A percentile compares a stretch with the other conserved stretches of the same genome.
phyloP scores from a whole-genome alignment of 805 yeast genomes.

The Wickerhamomyces alni region DNA sequence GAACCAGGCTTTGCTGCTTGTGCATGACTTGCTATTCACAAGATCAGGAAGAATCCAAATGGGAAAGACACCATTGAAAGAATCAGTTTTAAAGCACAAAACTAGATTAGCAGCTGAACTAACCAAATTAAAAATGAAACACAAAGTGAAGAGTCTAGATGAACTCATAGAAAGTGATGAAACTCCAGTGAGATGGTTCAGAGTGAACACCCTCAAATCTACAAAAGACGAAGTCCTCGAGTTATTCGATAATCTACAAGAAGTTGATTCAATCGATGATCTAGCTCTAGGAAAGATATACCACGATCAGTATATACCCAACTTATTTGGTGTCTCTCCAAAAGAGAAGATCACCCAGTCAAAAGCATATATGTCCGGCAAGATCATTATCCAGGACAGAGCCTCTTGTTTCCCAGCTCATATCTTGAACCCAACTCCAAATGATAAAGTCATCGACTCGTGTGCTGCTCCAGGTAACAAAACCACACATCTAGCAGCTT shows the following conservation, averaged over 20 bases:
- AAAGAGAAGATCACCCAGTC: slow-evolving; percentile 60
- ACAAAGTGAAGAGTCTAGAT: slow-evolving; percentile 51
- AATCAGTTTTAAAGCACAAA: slow-evolving; percentile 69
- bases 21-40: slow-evolving; percentile 76
- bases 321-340: slow-evolving; percentile 80
- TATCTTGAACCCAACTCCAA: slow-evolving; percentile 59
- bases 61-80: slow-evolving; percentile 84
- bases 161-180: slow-evolving; percentile 51
- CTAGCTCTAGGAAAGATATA: slow-evolving; percentile 54
- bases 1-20: slow-evolving; percentile 54
- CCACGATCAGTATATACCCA: slow-evolving; percentile 66
- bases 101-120: slow-evolving; percentile 80
- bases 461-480: slow-evolving; percentile 99
- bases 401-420: slow-evolving; percentile 96
- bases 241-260: slow-evolving; percentile 35
- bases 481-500: slow-evolving; percentile 85
- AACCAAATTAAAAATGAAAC: slow-evolving; percentile 67
- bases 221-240: slow-evolving; percentile 25
- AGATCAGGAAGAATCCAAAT: slow-evolving; percentile 78
- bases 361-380: slow-evolving; percentile 67
- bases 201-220: slow-evolving; percentile 61
- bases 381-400: slow-evolving; percentile 87
- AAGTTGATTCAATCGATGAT: slow-evolving; percentile 40
- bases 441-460: slow-evolving; percentile 74
- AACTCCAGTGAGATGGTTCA: slow-evolving; percentile 77